Base-by-base conservation (phyloP, 768 basidiomycete genomes). In the Pleurotus ostreatus region DNA sequence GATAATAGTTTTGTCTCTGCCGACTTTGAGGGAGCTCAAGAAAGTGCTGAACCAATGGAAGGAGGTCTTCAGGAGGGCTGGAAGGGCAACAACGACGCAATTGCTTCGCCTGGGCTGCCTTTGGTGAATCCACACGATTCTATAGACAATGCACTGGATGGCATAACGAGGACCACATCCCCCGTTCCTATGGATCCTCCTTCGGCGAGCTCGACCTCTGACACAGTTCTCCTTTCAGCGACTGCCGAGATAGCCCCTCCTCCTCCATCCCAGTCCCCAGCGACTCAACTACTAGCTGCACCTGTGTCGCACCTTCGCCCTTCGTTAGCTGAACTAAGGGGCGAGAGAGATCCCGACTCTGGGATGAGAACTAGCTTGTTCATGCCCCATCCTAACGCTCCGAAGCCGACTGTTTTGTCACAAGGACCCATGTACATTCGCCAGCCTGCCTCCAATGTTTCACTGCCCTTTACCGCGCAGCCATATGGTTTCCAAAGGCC, bases 361-460 rank as follows among this genome's bases (percentile, higher is more conserved):
- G 68, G 38, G 9, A n/a, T 45, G 51, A 41, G 70, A 16, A 58
- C 44, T 9, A 73, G 71, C 20, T 58, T 79, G 2, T 79, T 79
- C 63, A 63, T 76, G 0, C 78, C 76, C 0, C 78, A 79, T 57
- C 78, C 77, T 1, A 75, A 75, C 45, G 78, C 78, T 2, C 78
- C 77, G 0, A 78, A 78, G 8, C 74, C 77, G 0, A 55, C 59
- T 13, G 54, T 60, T 18, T 39, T 68, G n/a, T 71, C 75, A n/a
- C 67, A 70, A 1, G 84, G 84, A 0, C 85, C 84, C 2, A 81
- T 86, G 82, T 87, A 83, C 65, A 79, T 81, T 49, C 77, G 78
- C 25, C 9, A 55, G 5, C 52, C 57, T 39, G 18, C 41, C 53
- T 2, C 62, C 61, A 22, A 60, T 49, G 38, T 37, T 46, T 43